Conservation (phyloP, 208 protist genomes). For the Herpetomonas samuelpessoai region DNA sequence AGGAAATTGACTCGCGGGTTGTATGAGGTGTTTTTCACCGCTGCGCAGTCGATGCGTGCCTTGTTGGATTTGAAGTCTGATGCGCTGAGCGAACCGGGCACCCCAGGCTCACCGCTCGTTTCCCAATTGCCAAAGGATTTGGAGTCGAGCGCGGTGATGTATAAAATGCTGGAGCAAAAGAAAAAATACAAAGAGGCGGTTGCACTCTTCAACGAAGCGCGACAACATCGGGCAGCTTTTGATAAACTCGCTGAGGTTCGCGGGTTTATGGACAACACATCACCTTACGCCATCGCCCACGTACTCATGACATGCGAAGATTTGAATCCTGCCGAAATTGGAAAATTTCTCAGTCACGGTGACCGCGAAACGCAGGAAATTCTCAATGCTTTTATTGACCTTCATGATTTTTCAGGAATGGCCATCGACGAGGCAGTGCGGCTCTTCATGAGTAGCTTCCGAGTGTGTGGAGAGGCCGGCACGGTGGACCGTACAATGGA, state of each 20-base stretch:
- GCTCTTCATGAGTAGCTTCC: slow-evolving; percentile 80
- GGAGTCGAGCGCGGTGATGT: background rate
- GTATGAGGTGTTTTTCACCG: background rate
- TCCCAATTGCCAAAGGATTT: background rate
- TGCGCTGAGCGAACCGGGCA: background rate
- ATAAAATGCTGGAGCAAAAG: background rate
- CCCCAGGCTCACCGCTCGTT: background rate
- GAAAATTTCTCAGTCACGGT: slow-evolving; percentile 6
- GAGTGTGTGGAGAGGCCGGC: slow-evolving; percentile 90
- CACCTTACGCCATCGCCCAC: slow-evolving; percentile 7
- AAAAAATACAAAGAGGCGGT: slow-evolving; percentile 10
- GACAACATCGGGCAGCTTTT: background rate
- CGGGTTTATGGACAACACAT: slow-evolving; percentile 3
- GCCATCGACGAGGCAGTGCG: slow-evolving; percentile 57
- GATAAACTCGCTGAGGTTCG: background rate
- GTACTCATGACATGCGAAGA: slow-evolving; percentile 9
- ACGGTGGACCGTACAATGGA: slow-evolving; percentile 95
- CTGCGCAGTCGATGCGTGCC: background rate
- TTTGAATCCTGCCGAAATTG: slow-evolving; percentile 12
- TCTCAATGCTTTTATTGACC: slow-evolving; percentile 40
- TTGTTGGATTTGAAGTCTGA: background rate
- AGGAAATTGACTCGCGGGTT: background rate
- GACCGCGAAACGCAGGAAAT: background rate
- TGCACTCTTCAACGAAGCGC: slow-evolving; percentile 10
- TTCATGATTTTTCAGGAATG: slow-evolving; percentile 33